Evolutionary conservation across 495 filamentous ascomycete species (phyloP).

Genomic region (Apiosordaria backusii): DNA sequence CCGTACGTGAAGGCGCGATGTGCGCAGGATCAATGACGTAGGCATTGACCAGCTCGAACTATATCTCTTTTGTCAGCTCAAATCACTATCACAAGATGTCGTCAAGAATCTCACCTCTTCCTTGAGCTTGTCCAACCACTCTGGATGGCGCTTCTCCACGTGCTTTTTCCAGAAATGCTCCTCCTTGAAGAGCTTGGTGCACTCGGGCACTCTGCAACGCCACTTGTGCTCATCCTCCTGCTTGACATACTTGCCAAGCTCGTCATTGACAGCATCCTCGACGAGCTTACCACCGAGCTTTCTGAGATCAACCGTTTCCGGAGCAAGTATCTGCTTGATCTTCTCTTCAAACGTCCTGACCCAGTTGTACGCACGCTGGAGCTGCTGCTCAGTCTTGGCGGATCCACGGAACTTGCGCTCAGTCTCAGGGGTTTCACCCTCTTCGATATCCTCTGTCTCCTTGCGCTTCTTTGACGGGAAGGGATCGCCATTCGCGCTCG

Average conservation of each 20-base stretch:
- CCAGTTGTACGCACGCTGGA: constrained; percentile 96
- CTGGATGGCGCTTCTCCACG: constrained; percentile 88
- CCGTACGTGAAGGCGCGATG: constrained; percentile 84
- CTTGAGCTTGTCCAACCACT: constrained; percentile 79
- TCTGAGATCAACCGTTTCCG: constrained; percentile 74
- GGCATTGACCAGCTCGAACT: constrained; percentile 85
- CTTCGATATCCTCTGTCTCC: constrained; percentile 63
- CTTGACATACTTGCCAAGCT: constrained; percentile 82
- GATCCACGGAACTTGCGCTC: constrained; percentile 63
- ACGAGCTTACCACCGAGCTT: constrained; percentile 88
- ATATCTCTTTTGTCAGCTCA: background rate
- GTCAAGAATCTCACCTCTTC: constrained; percentile 63
- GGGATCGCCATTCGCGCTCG: constrained; percentile 71
- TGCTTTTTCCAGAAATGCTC: constrained; percentile 97
- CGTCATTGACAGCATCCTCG: constrained; percentile 82
- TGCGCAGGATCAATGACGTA: constrained; percentile 93
- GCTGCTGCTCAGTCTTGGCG: constrained; percentile 80
- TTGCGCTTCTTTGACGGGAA: constrained; percentile 77
- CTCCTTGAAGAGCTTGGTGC: constrained; percentile 95
- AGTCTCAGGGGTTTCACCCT: constrained; percentile 56
- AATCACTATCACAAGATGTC: constrained; percentile 9
- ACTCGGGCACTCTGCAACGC: constrained; percentile 93
- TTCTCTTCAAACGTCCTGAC: constrained; percentile 99
- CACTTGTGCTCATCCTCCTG: constrained; percentile 96
- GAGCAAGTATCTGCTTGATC: constrained; percentile 84